Percentiles rank a stretch among this genome's conserved stretches.
Evolutionary conservation across 2,329 filamentous ascomycete species (phyloP).

Genomic region (Fulvia fulva): DNA sequence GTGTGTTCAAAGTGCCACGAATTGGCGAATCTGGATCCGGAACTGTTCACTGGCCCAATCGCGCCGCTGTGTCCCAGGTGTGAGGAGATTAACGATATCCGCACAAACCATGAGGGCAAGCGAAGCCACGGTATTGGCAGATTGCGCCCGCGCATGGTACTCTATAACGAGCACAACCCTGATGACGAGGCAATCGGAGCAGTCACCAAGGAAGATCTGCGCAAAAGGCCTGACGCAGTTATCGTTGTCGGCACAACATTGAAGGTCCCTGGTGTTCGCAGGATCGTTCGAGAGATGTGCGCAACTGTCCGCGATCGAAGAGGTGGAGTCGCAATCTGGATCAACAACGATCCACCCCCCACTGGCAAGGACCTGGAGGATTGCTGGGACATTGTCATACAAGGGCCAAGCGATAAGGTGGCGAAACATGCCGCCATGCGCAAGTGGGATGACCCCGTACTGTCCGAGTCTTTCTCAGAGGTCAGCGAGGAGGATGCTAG

Average conservation of each 20-base stretch:
- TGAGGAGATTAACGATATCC: conserved; percentile 67
- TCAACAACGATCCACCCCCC: conserved; percentile 85
- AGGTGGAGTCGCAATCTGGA: conserved; percentile 79
- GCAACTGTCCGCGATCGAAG: conserved; percentile 75
- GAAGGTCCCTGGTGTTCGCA: conserved; percentile 87
- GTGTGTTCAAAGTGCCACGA: conserved; percentile 88
- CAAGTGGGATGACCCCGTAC: conserved; percentile 51
- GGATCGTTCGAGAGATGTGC: conserved; percentile 88
- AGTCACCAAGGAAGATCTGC: conserved; percentile 80
- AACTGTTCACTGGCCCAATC: conserved; percentile 77
- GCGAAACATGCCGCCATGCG: conserved; percentile 65
- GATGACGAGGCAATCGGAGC: conserved; percentile 95
- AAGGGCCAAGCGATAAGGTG: conserved; percentile 82
- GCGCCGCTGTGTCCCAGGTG: conserved; percentile 77
- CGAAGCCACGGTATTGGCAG: conserved; percentile 90
- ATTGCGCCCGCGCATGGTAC: conserved; percentile 84
- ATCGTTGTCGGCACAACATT: conserved; percentile 93
- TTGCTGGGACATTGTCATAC: conserved; percentile 88
- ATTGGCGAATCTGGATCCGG: conserved; percentile 69
- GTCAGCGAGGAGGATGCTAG: conserved; percentile 45
- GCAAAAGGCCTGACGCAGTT: conserved; percentile 80
- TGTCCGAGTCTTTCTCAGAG: conserved; percentile 40
- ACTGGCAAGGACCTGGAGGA: conserved; percentile 80
- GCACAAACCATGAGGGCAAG: conserved; percentile 73
- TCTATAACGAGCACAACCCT: conserved; percentile 96